Base-by-base conservation (phyloP, 768 basidiomycete species). In the Boletus pseudopeckii region DNA sequence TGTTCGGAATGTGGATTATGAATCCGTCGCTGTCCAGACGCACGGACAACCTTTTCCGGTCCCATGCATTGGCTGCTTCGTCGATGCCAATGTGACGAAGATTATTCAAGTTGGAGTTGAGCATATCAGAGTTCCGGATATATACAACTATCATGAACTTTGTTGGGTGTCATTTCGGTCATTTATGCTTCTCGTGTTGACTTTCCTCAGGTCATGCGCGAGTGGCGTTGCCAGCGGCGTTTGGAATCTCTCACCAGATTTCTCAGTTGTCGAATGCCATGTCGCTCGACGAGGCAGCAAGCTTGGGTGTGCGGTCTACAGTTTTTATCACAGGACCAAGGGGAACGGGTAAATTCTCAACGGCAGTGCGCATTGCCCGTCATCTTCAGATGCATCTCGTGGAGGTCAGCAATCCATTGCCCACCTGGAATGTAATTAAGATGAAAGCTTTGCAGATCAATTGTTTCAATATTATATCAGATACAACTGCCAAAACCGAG, bases 31-130 rank as follows among this genome's bases (percentile, higher is more conserved):
- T 33, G 68, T 30, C 9, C 67, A 72, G 38, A 68, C 70, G 32
- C 58, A 53, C 7, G 80, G 82, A 58, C 73, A 79, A 22, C 81
- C 83, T 15, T 78, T 78, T 2, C 77, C 78, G 0, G 68, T 78
- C 18, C 90, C 88, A 5, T 83, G 90, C 61, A 66, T 94, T 17
- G 96, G 96, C 0, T 95, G 88, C 63, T 90, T 89, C 80, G 77
- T 97, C 18, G 91, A 98, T 61, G 71, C 84, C 1, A 66, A 75
- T 2, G 65, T 78, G 7, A 96, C 96, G 18, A 83, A 84, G 49
- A 81, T 98, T 63, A 69, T 89, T 8, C 90, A 95, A 68, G 78
- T 83, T 0, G 94, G 96, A 0, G 63, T 90, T 7, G 91, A 92
- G 61, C 81, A 88, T 56, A 75, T 75, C 7, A 75, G 78, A 53